Percentiles rank a stretch among this genome's conserved stretches.
These are phyloP conservation scores for Chamaecyparis obtusa DNA, from an alignment of 75 land plant species.

Conservation along the genomic window DNA sequence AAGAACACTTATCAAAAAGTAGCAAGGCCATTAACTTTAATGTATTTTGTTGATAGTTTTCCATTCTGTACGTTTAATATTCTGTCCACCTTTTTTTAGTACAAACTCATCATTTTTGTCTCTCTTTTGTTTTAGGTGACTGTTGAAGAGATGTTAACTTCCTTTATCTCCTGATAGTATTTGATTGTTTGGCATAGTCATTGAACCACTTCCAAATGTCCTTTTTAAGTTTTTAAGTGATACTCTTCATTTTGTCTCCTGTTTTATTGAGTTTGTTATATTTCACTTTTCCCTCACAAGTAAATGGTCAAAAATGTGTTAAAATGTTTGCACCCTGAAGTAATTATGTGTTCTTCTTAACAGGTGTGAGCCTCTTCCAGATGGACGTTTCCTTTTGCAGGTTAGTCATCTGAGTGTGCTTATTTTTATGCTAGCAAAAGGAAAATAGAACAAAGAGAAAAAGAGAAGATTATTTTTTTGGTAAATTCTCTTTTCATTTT, in stretches of 20 bases:
- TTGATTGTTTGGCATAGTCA: background rate
- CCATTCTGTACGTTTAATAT: background rate
- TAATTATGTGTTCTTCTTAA: conserved; percentile 5
- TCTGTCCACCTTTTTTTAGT: background rate
- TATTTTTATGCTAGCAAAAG: conserved; percentile 22
- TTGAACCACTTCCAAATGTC: background rate
- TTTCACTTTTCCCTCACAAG: background rate
- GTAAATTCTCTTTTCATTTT: too few relatives aligned
- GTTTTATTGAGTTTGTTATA: background rate
- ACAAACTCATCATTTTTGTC: background rate
- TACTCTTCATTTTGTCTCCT: background rate
- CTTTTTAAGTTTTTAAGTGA: background rate
- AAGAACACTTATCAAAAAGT: background rate
- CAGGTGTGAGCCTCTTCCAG: conserved; percentile 97
- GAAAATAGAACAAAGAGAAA: background rate
- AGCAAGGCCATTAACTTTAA: background rate
- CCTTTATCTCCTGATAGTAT: background rate
- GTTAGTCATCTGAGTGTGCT: conserved; percentile 27
- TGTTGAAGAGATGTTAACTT: background rate
- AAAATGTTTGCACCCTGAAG: background rate
- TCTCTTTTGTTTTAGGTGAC: background rate
- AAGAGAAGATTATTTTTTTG: too few relatives aligned
- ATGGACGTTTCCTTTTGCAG: conserved; percentile 93
- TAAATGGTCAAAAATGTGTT: background rate
- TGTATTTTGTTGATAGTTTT: background rate